phyloP scores from a whole-genome alignment of 2,329 filamentous ascomycete species.

The Aspergillus arachidicola region DNA sequence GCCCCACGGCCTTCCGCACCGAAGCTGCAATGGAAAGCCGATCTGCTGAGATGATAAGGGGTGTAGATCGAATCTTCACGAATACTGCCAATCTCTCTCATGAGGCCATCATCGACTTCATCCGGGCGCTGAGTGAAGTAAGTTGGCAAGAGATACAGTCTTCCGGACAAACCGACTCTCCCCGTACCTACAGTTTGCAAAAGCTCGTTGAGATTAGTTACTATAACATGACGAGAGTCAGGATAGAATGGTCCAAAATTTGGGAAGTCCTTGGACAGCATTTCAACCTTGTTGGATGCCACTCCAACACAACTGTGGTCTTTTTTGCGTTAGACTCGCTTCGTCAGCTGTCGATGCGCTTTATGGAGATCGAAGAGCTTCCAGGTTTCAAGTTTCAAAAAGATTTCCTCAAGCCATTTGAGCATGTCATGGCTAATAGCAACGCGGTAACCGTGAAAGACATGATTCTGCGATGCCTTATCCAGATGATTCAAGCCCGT shows the following conservation, averaged over 20 bases:
- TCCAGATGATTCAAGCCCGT: conserved; percentile 98
- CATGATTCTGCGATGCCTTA: conserved; percentile 91
- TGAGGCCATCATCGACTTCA: conserved; percentile 94
- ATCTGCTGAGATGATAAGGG: conserved; percentile 88
- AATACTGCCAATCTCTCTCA: conserved; percentile 92
- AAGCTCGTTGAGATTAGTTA: conserved; percentile 99
- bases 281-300: conserved; percentile 96
- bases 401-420: conserved; percentile 97
- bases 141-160: conserved; percentile 99
- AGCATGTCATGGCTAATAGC: conserved; percentile 94
- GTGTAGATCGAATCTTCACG: conserved; percentile 94
- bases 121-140: conserved; percentile 87
- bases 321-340: conserved; percentile 97
- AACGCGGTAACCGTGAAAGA: conserved; percentile 92
- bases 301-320: conserved; percentile 93
- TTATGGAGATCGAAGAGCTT: conserved; percentile 97
- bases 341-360: conserved; percentile 94
- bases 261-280: conserved; percentile 98
- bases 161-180: conserved; percentile 92
- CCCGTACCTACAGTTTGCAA: conserved; percentile 93
- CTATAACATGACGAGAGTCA: conserved; percentile 98
- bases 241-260: conserved; percentile 97
- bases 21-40: conserved; percentile 91
- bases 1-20: conserved; percentile 61
- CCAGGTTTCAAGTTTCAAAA: conserved; percentile 99